Percentiles rank a stretch among this genome's conserved stretches.
Conservation (phyloP, 2,329 filamentous ascomycete genomes). For the Cercospora sesami region DNA sequence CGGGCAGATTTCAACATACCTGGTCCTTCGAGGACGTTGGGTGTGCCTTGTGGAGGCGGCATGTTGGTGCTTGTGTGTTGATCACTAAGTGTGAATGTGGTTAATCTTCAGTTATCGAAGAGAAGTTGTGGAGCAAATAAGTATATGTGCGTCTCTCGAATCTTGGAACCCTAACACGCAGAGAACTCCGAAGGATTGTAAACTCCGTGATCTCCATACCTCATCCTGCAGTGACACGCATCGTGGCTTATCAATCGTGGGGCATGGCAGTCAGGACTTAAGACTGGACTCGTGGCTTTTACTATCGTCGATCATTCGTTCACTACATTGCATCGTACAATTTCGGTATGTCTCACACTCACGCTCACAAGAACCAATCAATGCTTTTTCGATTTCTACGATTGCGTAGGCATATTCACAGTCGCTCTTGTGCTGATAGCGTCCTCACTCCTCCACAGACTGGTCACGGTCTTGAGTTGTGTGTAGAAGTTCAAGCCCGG, state of each 20-base stretch:
- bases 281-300: slow-evolving; percentile 35
- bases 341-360: background rate
- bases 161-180: background rate
- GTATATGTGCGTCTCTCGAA: background rate
- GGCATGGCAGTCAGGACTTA: background rate
- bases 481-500: slow-evolving; percentile 94
- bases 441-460: slow-evolving; percentile 83
- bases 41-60: background rate
- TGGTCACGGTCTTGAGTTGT: slow-evolving; percentile 95
- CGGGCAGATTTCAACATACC: background rate
- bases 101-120: background rate
- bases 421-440: slow-evolving; percentile 80
- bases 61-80: background rate
- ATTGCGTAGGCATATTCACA: slow-evolving; percentile 80
- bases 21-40: background rate
- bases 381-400: slow-evolving; percentile 22
- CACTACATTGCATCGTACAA: slow-evolving; percentile 23
- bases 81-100: background rate
- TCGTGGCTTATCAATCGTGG: background rate
- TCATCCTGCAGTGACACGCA: background rate
- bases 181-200: background rate
- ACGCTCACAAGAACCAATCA: background rate
- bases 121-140: background rate
- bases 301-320: background rate
- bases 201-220: background rate